Conservation (phyloP, 768 basidiomycete genomes). For the Trametopsis cervina region DNA sequence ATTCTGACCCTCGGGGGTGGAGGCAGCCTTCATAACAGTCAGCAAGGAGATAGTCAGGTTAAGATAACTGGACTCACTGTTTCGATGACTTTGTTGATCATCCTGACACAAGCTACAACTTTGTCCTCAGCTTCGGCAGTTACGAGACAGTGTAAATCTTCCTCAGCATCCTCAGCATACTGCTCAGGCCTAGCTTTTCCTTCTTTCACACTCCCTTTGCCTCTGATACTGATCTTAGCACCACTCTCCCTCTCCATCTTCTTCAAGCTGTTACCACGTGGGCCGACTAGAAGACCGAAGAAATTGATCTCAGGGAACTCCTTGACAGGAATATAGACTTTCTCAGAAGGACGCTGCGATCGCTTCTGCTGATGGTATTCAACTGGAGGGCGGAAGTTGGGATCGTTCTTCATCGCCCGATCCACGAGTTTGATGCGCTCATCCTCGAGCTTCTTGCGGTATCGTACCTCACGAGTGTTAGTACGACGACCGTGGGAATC, state of each 20-base stretch:
- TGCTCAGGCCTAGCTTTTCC: constrained; percentile 95
- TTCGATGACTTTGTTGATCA: constrained; percentile 98
- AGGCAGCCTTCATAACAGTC: constrained; percentile 68
- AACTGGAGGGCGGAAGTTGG: constrained; percentile 94
- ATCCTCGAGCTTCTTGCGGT: constrained; percentile 91
- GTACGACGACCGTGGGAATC: constrained; percentile 96
- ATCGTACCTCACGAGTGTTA: constrained; percentile 97
- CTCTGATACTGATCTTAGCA: constrained; percentile 96
- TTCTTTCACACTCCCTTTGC: constrained; percentile 98
- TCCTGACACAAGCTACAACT: constrained; percentile 81
- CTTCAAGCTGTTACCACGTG: constrained; percentile 98
- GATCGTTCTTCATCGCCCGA: constrained; percentile 94
- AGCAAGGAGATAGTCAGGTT: neutral
- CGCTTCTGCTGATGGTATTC: constrained; percentile 96
- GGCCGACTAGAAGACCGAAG: constrained; percentile 96
- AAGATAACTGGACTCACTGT: constrained; percentile 52
- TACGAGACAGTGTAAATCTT: constrained; percentile 97
- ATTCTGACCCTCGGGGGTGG: constrained; percentile 98
- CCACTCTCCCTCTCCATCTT: constrained; percentile 99
- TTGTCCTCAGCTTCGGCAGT: constrained; percentile 90
- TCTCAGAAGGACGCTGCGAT: constrained; percentile 89
- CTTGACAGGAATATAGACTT: constrained; percentile 99
- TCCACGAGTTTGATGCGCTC: constrained; percentile 92
- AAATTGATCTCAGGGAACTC: constrained; percentile 99
- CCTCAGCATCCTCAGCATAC: constrained; percentile 94